Evolutionary conservation across 2,329 filamentous ascomycete genomes (phyloP).

Genomic region (Arthrocladium fulminans): DNA sequence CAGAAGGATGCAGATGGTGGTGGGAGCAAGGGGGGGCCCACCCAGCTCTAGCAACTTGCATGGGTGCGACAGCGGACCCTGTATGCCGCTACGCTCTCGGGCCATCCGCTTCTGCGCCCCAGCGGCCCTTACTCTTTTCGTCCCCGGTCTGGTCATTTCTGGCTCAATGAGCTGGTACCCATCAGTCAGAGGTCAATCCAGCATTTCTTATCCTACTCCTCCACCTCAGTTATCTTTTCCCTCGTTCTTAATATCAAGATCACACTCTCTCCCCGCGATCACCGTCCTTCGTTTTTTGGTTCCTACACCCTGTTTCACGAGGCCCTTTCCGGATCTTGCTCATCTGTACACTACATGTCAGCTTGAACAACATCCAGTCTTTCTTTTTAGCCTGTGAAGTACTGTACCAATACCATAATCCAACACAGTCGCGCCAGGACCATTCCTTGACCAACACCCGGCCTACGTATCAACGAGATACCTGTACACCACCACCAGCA

Average conservation of each 20-base stretch:
- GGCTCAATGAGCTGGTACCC: constrained; percentile 9
- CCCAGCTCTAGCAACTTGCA: constrained; percentile 15
- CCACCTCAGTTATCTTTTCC: constrained; percentile 19
- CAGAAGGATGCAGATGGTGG: constrained; percentile 13
- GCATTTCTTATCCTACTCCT: constrained; percentile 23
- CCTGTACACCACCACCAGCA: constrained; percentile 9
- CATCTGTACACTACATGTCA: constrained; percentile 21
- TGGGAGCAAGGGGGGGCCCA: constrained; percentile 20
- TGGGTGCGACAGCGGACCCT: constrained; percentile 22
- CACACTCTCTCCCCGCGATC: constrained; percentile 22
- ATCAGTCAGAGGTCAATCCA: constrained; percentile 20
- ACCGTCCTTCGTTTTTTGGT: constrained; percentile 20
- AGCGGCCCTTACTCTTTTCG: constrained; percentile 15
- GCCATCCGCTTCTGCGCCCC: constrained; percentile 8
- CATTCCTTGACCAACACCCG: constrained; percentile 2
- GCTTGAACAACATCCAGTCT: constrained; percentile 23
- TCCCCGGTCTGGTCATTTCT: constrained; percentile 6
- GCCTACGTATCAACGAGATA: constrained; percentile 7
- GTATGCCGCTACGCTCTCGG: constrained; percentile 10
- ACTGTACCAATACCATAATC: constrained; percentile 14
- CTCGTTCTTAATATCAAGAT: constrained; percentile 23
- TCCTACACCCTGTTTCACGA: constrained; percentile 21
- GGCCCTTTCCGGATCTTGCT: constrained; percentile 23
- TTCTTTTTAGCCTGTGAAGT: constrained; percentile 20
- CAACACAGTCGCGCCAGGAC: constrained; percentile 5